Evolutionary conservation across 768 basidiomycete species (phyloP).

Genomic region (Mycena olivaceomarginata): DNA sequence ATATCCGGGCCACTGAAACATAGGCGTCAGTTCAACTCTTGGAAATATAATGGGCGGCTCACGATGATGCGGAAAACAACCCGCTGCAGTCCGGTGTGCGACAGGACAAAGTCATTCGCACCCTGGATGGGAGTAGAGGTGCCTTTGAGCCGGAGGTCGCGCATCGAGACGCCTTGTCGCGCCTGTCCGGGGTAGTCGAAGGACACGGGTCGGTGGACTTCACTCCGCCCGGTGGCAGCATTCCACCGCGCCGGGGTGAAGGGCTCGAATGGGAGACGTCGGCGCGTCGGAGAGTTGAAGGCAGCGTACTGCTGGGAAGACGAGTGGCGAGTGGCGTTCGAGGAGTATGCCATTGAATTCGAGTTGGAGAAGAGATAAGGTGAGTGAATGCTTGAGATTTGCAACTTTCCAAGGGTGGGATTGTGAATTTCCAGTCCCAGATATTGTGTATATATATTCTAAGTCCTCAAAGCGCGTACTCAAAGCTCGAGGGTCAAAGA

Average conservation of each 20-base stretch:
- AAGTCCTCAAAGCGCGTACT: no score
- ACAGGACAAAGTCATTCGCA: slow-evolving; percentile 62
- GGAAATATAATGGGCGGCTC: slow-evolving; percentile 38
- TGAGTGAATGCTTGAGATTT: no score
- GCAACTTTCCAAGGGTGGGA: no score
- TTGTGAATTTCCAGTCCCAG: no score
- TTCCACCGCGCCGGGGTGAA: slow-evolving; percentile 53
- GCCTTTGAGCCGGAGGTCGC: slow-evolving; percentile 62
- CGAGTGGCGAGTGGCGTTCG: no score
- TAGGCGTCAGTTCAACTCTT: background rate
- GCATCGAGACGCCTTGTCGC: slow-evolving; percentile 67
- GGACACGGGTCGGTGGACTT: slow-evolving; percentile 52
- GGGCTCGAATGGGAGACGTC: slow-evolving; percentile 59
- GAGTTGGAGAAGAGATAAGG: no score
- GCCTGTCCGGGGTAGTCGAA: slow-evolving; percentile 67
- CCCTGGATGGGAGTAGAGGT: slow-evolving; percentile 60
- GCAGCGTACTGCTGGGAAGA: no score
- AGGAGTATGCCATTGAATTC: no score
- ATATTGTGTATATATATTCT: no score
- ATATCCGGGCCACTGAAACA: slow-evolving; percentile 70
- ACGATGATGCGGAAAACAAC: slow-evolving; percentile 65
- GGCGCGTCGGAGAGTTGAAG: slow-evolving; percentile 57
- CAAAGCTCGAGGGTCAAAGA: no score
- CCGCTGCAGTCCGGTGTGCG: slow-evolving; percentile 54
- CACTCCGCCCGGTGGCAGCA: slow-evolving; percentile 46